Percentiles rank a stretch among this genome's conserved stretches.
Evolutionary conservation across 2,329 filamentous ascomycete species (phyloP).

Genomic region (Madurella fahalii): DNA sequence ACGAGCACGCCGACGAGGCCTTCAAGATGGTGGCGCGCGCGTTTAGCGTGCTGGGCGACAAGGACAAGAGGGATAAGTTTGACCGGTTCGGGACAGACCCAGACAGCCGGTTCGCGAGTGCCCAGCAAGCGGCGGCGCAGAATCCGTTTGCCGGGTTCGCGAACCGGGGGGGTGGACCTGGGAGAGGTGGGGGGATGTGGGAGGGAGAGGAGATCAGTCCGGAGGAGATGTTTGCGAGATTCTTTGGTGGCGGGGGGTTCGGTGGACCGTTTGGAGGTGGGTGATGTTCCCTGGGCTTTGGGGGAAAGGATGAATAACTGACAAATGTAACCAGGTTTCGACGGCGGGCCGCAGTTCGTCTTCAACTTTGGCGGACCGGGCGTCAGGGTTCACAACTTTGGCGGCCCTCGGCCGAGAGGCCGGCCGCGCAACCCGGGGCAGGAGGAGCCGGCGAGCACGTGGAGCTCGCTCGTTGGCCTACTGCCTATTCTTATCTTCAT

Average conservation of each 20-base stretch:
- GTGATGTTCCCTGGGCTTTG: neutral
- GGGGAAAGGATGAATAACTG: neutral
- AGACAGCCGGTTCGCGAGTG: constrained; percentile 74
- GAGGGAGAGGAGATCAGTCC: constrained; percentile 85
- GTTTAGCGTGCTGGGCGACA: constrained; percentile 87
- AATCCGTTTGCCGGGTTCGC: constrained; percentile 64
- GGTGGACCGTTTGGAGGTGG: constrained; percentile 52
- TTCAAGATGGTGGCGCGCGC: constrained; percentile 97
- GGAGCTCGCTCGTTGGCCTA: constrained; percentile 64
- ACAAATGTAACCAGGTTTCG: constrained; percentile 49
- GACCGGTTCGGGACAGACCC: constrained; percentile 90
- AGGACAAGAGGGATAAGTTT: constrained; percentile 85
- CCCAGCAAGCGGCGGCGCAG: constrained; percentile 52
- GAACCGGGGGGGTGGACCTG: constrained; percentile 33
- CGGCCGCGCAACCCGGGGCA: constrained; percentile 64
- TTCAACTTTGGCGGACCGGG: constrained; percentile 93
- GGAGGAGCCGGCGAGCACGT: constrained; percentile 47
- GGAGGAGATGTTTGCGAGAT: constrained; percentile 94
- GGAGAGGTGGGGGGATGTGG: constrained; percentile 57
- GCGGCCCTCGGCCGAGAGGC: constrained; percentile 70
- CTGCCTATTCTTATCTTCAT: constrained; percentile 88
- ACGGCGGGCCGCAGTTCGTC: constrained; percentile 80
- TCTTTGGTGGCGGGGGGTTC: constrained; percentile 84
- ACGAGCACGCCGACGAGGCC: constrained; percentile 90
- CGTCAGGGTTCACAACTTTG: constrained; percentile 92